phyloP scores from a whole-genome alignment of 108 stramenopile genomes.

The Fragilaria crotonensis region DNA sequence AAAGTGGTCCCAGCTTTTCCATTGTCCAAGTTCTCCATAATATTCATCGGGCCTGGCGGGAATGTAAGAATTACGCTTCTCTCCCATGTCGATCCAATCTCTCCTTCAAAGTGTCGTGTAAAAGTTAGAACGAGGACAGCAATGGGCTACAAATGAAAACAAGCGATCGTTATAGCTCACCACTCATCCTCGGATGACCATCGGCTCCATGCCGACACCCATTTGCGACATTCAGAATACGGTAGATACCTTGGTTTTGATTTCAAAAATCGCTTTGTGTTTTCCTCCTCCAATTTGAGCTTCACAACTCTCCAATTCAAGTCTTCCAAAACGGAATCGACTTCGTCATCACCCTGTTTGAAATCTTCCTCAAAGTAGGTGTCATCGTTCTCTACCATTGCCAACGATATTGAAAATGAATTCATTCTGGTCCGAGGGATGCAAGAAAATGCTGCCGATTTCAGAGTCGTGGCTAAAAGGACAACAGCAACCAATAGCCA shows the following conservation, averaged over 20 bases:
- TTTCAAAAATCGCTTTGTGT: slow-evolving; percentile 57
- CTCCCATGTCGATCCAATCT: slow-evolving; percentile 49
- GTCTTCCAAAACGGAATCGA: slow-evolving; percentile 36
- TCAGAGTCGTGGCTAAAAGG: too few species aligned
- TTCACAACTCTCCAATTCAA: slow-evolving; percentile 58
- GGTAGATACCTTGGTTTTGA: slow-evolving; percentile 44
- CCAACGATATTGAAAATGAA: neutral
- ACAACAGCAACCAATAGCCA: too few species aligned
- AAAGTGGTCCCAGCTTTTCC: slow-evolving; percentile 74
- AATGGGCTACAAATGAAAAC: neutral
- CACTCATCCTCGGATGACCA: slow-evolving; percentile 50
- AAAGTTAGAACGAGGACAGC: neutral
- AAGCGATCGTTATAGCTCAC: slow-evolving; percentile 9
- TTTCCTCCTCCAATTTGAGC: slow-evolving; percentile 64
- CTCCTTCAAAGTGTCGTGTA: too few species aligned
- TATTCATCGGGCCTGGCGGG: slow-evolving; percentile 73
- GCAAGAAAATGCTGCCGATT: too few species aligned
- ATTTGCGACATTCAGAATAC: slow-evolving; percentile 51
- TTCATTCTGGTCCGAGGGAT: too few species aligned
- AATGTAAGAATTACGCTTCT: slow-evolving; percentile 61
- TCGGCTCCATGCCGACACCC: slow-evolving; percentile 50
- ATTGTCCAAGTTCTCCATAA: slow-evolving; percentile 53
- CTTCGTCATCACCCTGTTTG: neutral
- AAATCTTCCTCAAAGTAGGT: neutral
- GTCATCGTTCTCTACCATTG: neutral